phyloP scores from a whole-genome alignment of 169 alveolate species.

The Cryptosporidium muris region DNA sequence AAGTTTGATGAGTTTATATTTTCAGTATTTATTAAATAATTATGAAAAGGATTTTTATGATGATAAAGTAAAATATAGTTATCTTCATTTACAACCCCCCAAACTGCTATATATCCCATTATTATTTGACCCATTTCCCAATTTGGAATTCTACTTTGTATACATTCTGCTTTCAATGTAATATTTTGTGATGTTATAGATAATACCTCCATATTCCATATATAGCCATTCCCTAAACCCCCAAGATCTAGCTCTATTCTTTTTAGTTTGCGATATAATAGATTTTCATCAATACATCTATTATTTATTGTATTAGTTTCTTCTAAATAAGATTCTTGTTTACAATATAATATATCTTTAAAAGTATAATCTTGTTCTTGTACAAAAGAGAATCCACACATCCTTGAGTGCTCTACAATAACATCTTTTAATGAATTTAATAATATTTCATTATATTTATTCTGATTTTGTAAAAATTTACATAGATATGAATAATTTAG shows the following conservation, averaged over 20 bases:
- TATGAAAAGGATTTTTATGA: conserved; percentile 66
- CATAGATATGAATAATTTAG: conserved; percentile 24
- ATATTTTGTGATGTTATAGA: conserved; percentile 57
- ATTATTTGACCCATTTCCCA: conserved; percentile 47
- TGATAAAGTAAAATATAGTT: conserved; percentile 39
- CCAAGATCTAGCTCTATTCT: conserved; percentile 45
- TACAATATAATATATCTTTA: not conserved
- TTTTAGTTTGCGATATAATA: not conserved
- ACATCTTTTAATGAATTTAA: not conserved
- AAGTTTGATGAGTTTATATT: not conserved
- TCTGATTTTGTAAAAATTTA: conserved; percentile 18
- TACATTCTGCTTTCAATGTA: conserved; percentile 19
- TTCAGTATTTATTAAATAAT: not conserved
- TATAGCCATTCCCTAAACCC: conserved; percentile 48
- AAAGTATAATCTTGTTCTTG: conserved; percentile 2
- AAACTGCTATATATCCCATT: conserved; percentile 57
- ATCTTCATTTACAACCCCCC: conserved; percentile 28
- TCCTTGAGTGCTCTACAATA: conserved; percentile 1
- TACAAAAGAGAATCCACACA: conserved; percentile 5
- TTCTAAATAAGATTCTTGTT: not conserved
- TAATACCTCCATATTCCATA: conserved; percentile 29
- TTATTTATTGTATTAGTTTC: not conserved
- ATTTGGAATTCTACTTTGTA: conserved; percentile 12
- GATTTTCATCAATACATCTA: not conserved
- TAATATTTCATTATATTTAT: conserved; percentile 5